Evolutionary conservation across 768 basidiomycete species (phyloP), one percentile per base, ranked within the genome.

Genomic region (Mycena capillaripes): DNA sequence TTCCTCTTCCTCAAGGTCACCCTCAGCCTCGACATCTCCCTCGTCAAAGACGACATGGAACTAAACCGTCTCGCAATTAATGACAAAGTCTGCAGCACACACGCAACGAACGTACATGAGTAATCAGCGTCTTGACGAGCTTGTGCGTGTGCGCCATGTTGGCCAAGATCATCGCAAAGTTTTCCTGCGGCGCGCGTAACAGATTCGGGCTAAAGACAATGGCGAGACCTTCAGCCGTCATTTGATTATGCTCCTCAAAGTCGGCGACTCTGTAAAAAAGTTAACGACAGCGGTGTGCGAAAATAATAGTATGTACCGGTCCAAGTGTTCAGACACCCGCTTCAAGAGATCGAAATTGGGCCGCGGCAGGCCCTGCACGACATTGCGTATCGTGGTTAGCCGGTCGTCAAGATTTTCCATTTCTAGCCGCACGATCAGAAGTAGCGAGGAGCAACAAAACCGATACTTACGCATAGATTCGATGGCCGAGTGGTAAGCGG

Each of bases 201-300:
- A 95, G 81, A 78, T 94, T 95, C 8, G 93, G 94, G 71, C 93
- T 93, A 81, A 96, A 95, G 21, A 96, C 94, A 62, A 95, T 95
- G 0, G 95, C 92, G 4, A 97, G 85, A 9, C 93, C 91, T 74
- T 95, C 92, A 1, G 94, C 91, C 2, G 93, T 94, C 95, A 97
- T 97, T 70, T 96, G 95, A 76, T 96, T 97, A 58, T 91, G 88
- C 69, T 96, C 95, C 78, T 96, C 95, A 81, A 88, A 94, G 78
- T 96, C 94, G 5, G 94, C 94, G n/a, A 96, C 93, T 78, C 94
- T 94, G 77, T 6, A 55, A 38, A n/a, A n/a, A n/a, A n/a, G n/a
- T n/a, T n/a, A 50, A 30, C 32, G 19, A 42, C 17, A 40, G 59
- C 14, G 8, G 8, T 16, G 27, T 53, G 44, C 69, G 12, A 58